Evolutionary conservation across 805 yeast species (phyloP).

Genomic region (Barnettozyma siamensis): DNA sequence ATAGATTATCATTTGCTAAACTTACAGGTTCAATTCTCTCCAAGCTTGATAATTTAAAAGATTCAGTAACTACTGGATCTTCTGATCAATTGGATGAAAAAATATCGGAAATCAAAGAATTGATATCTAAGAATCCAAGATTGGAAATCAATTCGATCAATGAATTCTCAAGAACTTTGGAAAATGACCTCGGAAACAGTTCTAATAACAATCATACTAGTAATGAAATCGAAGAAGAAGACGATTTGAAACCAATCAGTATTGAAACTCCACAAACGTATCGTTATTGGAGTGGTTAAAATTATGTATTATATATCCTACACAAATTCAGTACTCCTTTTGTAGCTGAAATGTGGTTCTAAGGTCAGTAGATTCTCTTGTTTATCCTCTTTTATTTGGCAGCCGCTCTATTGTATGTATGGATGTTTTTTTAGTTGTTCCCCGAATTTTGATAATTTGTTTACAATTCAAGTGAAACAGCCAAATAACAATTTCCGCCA

Average conservation of each 20-base stretch:
- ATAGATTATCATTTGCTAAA: constrained; percentile 60
- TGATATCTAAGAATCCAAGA: constrained; percentile 28
- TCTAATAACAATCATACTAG: constrained; percentile 10
- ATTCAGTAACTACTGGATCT: constrained; percentile 6
- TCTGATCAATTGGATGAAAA: constrained; percentile 10
- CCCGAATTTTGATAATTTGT: too few species aligned
- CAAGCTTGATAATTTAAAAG: constrained; percentile 37
- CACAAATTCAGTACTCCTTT: too few species aligned
- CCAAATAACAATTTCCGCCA: too few species aligned
- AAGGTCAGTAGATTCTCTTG: too few species aligned
- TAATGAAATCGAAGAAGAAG: constrained; percentile 24
- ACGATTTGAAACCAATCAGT: constrained; percentile 48
- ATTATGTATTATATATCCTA: too few species aligned
- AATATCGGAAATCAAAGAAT: constrained; percentile 23
- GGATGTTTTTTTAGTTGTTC: background rate
- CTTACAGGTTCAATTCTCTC: constrained; percentile 45
- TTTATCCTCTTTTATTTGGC: too few species aligned
- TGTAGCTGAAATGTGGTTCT: too few species aligned
- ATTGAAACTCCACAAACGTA: constrained; percentile 56
- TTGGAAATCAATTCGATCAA: constrained; percentile 20
- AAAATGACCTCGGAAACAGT: constrained; percentile 18
- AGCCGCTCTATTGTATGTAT: too few species aligned
- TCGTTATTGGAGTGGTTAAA: constrained; percentile 57
- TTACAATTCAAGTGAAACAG: too few species aligned
- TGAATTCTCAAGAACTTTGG: constrained; percentile 5